A percentile compares a stretch with the other conserved stretches of the same genome.
phyloP scores from a whole-genome alignment of 768 basidiomycete genomes.

The Trametes coccinea region DNA sequence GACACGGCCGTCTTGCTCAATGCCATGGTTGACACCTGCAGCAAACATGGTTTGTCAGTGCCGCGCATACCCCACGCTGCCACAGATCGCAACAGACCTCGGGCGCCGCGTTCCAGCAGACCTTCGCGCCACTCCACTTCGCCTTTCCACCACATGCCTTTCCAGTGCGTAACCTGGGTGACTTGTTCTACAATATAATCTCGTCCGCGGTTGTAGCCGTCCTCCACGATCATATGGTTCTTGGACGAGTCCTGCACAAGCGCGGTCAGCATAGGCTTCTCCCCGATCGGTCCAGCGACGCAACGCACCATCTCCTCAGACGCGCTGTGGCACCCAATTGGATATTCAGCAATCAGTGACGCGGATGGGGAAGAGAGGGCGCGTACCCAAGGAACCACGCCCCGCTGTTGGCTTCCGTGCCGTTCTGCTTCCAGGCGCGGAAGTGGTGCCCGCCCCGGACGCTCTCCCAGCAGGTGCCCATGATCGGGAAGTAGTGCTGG shows the following conservation, averaged over 20 bases:
- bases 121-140: slow-evolving; percentile 75
- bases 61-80: neutral
- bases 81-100: slow-evolving; percentile 45
- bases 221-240: slow-evolving; percentile 69
- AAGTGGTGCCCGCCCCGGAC: slow-evolving; percentile 85
- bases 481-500: slow-evolving; percentile 74
- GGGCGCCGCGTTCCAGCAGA: slow-evolving; percentile 64
- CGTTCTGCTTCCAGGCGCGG: slow-evolving; percentile 88
- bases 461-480: slow-evolving; percentile 90
- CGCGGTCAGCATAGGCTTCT: neutral
- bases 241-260: slow-evolving; percentile 50
- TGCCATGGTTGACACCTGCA: slow-evolving; percentile 80
- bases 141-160: slow-evolving; percentile 71
- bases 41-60: neutral
- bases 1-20: slow-evolving; percentile 76
- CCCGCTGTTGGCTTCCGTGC: slow-evolving; percentile 63
- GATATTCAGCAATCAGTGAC: neutral
- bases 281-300: neutral
- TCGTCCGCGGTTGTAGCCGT: slow-evolving; percentile 84
- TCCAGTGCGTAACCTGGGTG: slow-evolving; percentile 57
- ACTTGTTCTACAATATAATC: slow-evolving; percentile 77
- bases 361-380: neutral
- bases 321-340: slow-evolving; percentile 42
- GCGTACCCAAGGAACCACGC: slow-evolving; percentile 86
- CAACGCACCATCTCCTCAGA: slow-evolving; percentile 65